Conservation (phyloP, 108 stramenopile genomes). For the Aurantiochytrium sp. region DNA sequence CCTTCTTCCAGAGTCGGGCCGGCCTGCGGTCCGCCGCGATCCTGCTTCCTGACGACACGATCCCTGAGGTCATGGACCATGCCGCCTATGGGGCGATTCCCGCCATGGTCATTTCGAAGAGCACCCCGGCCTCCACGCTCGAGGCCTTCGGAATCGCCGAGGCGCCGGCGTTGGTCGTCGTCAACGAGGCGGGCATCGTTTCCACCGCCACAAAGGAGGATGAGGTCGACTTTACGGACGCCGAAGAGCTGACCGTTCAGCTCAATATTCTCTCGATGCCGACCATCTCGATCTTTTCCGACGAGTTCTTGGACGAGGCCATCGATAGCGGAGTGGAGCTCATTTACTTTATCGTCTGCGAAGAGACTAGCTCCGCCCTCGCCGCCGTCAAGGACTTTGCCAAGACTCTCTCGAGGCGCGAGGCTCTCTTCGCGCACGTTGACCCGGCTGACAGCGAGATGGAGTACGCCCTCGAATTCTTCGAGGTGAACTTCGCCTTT, state of each 20-base stretch:
- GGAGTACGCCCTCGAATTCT: slow-evolving; percentile 15
- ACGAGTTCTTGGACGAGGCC: slow-evolving; percentile 7
- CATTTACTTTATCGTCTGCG: background rate
- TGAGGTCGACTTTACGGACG: background rate
- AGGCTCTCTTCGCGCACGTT: background rate
- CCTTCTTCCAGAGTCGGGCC: background rate
- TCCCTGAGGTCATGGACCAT: background rate
- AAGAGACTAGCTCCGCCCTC: background rate
- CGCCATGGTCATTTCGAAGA: background rate
- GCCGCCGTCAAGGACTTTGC: background rate
- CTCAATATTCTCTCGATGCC: background rate
- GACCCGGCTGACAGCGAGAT: background rate
- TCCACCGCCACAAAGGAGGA: too few species aligned
- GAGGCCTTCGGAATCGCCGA: background rate
- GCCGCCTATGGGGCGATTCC: background rate
- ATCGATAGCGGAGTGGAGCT: background rate
- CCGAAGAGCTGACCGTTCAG: background rate
- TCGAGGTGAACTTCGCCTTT: background rate
- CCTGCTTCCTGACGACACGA: background rate
- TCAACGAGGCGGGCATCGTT: background rate
- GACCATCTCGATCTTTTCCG: background rate
- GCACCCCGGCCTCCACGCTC: background rate
- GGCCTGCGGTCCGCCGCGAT: background rate
- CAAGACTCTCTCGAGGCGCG: background rate
- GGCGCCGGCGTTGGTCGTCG: background rate